Percentiles rank a stretch among this genome's conserved stretches.
Conservation (phyloP, 2,329 filamentous ascomycete genomes). For the Fusarium sp. region DNA sequence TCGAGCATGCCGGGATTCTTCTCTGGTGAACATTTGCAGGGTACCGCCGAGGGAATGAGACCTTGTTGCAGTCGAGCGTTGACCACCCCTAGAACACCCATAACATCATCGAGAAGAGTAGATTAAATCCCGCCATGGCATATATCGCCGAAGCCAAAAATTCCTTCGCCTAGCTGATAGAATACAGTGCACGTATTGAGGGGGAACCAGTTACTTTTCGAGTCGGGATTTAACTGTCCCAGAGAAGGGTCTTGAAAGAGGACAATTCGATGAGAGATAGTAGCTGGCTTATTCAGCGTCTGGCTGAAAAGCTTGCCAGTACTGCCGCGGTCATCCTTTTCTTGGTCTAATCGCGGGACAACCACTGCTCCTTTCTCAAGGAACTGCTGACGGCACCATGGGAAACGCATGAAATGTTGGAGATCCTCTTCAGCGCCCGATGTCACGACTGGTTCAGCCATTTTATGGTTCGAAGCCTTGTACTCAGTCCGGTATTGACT, state of each 20-base stretch:
- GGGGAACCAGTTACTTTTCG: background rate
- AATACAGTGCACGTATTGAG: background rate
- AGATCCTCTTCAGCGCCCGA: no score
- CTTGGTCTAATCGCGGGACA: no score
- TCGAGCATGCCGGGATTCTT: fast-evolving
- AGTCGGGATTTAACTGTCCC: fast-evolving
- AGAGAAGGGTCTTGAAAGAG: background rate
- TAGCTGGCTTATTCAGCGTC: fast-evolving
- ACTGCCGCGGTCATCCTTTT: background rate
- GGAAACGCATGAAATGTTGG: no score
- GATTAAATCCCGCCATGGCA: background rate
- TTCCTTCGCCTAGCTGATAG: background rate
- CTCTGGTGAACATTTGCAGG: fast-evolving
- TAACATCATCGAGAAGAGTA: background rate
- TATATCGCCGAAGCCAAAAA: background rate
- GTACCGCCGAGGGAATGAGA: background rate
- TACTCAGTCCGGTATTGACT: no score
- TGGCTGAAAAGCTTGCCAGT: background rate
- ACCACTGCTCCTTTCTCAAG: no score
- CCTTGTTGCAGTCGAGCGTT: background rate
- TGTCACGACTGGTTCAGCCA: no score
- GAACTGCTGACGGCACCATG: no score
- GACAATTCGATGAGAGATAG: background rate
- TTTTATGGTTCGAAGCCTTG: no score
- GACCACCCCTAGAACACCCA: background rate